phyloP scores from a whole-genome alignment of 345 rosid genomes.

The Brassica napus region DNA sequence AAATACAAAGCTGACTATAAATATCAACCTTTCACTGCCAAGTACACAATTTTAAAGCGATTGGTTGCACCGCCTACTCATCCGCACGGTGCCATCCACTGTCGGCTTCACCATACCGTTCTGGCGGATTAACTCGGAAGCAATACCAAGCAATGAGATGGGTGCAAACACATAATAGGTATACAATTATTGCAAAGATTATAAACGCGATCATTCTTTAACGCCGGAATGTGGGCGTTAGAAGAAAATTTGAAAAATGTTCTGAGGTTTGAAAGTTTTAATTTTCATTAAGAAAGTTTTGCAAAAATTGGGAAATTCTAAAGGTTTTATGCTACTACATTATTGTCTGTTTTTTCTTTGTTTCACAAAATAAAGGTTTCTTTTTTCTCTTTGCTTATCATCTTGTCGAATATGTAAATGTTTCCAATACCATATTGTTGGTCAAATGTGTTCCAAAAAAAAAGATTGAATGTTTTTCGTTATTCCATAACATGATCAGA shows the following conservation, averaged over 20 bases:
- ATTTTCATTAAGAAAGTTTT: slow-evolving; percentile 2
- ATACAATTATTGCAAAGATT: slow-evolving; percentile 79
- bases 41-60: slow-evolving; percentile 69
- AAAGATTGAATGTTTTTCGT: background rate
- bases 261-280: slow-evolving; percentile 2
- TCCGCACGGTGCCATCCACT: slow-evolving; percentile 58
- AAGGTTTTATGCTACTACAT: slow-evolving; percentile 3
- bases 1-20: slow-evolving; percentile 87
- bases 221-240: slow-evolving; percentile 81
- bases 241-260: background rate
- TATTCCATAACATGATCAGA: slow-evolving; percentile 4
- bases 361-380: slow-evolving; percentile 19
- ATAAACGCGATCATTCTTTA: slow-evolving; percentile 72
- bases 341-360: slow-evolving; percentile 19
- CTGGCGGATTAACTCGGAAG: slow-evolving; percentile 66
- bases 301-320: background rate
- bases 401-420: slow-evolving; percentile 22
- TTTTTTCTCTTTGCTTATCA: background rate
- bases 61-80: slow-evolving; percentile 80
- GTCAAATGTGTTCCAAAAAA: background rate
- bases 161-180: slow-evolving; percentile 67
- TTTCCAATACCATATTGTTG: slow-evolving; percentile 3
- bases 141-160: slow-evolving; percentile 77
- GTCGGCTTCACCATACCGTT: slow-evolving; percentile 70
- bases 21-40: slow-evolving; percentile 85